Evolutionary conservation across 169 alveolate genomes (phyloP).

Genomic region (Neospora caninum): DNA sequence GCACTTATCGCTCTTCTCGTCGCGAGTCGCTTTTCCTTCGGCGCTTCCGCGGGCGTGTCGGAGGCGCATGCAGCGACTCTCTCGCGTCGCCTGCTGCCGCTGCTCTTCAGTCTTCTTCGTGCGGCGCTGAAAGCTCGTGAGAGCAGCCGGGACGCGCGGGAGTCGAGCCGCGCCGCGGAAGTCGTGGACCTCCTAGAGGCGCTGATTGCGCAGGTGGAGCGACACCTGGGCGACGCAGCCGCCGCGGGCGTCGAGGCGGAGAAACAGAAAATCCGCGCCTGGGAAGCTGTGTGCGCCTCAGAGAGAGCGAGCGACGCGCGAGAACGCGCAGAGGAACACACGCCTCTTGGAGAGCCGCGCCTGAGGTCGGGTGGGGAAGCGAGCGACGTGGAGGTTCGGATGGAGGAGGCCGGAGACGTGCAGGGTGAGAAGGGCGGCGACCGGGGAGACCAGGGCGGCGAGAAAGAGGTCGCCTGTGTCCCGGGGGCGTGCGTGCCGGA

Average conservation of each 20-base stretch:
- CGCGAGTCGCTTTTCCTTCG: background rate
- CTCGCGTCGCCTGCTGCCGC: constrained; percentile 16
- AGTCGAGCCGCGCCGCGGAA: background rate
- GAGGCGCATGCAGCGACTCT: background rate
- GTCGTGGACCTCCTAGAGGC: background rate
- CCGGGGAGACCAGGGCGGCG: background rate
- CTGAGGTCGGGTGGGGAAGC: background rate
- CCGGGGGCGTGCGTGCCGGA: background rate
- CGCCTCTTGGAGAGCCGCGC: background rate
- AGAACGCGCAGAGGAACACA: background rate
- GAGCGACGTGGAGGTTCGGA: background rate
- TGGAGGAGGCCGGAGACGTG: background rate
- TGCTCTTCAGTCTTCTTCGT: background rate
- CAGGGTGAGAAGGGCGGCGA: background rate
- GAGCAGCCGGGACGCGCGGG: background rate
- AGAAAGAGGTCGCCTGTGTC: background rate
- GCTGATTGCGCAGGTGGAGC: background rate
- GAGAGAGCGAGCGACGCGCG: background rate
- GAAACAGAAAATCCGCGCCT: background rate
- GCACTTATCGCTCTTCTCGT: background rate
- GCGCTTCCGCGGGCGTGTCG: background rate
- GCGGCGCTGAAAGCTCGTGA: background rate
- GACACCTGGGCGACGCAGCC: background rate
- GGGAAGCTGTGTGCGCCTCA: background rate
- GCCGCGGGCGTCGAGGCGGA: background rate